Evolutionary conservation across 2,329 filamentous ascomycete species (phyloP), one percentile per base, ranked within the genome.

Genomic region (Fusarium sp.): DNA sequence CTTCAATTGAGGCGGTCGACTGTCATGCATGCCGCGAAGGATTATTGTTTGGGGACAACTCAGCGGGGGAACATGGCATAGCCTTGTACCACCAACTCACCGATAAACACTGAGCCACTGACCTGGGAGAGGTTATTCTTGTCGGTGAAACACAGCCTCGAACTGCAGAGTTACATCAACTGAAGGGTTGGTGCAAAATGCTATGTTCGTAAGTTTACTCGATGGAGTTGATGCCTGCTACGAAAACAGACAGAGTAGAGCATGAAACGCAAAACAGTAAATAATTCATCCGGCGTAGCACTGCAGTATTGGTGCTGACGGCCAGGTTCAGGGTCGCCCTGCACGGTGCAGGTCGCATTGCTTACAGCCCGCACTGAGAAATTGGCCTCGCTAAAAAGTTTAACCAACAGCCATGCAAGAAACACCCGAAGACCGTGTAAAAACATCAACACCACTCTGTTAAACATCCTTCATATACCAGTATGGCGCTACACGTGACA

Each of bases 31-130:
- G 60, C 40, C n/a, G 27, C 45, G 10, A 30, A 49, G 40, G 47
- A 41, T 41, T 37, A 37, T 20, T 50, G 43, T n/a, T 46, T n/a
- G 5, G 20, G 30, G 49, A 41, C 49, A 51, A 4, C 32, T 25
- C 32, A 51, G 11, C 23, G 27, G 18, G 10, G 11, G 23, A 58
- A 21, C 42, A 32, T 23, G 41, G 21, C 37, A 59, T 16, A 28
- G 61, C 45, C 51, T 41, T 42, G 59, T 51, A 43, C 40, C 14
- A 63, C 48, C 34, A n/a, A 20, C 30, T 48, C 49, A 51, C 32
- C 34, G 34, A 47, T 23, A 20, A 21, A 32, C 20, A 16, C 25
- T 34, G 30, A 49, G 43, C n/a, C 32, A 37, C n/a, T 21, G 34
- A 23, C 30, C 34, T 59, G n/a, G 34, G 40, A 63, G 47, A 30